phyloP scores from a whole-genome alignment of 2,329 filamentous ascomycete genomes.

The Sclerotinia subarctica region DNA sequence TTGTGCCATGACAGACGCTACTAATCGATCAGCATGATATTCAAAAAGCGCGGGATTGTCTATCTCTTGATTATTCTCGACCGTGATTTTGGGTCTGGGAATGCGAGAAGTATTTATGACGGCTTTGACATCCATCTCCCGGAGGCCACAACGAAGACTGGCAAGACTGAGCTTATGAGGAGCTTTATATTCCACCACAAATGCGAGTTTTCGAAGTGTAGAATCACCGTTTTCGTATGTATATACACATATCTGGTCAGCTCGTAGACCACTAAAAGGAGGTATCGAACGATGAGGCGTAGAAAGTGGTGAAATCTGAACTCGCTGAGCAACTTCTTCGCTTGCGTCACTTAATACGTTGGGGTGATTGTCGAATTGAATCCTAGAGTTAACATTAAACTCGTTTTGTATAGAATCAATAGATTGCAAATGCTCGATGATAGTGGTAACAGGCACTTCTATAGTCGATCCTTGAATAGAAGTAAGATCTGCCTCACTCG shows the following conservation, averaged over 20 bases:
- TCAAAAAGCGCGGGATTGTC: not conserved
- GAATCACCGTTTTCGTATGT: not conserved
- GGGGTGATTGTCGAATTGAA: not conserved
- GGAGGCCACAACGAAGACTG: not conserved
- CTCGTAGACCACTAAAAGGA: not conserved
- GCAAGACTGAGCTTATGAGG: conserved; percentile 8
- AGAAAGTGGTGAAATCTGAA: not conserved
- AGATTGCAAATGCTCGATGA: not conserved
- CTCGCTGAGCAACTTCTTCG: not conserved
- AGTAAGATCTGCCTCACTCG: not conserved
- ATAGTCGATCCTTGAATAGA: not conserved
- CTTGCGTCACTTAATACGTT: not conserved
- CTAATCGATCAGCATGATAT: not conserved
- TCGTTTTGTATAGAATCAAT: not conserved
- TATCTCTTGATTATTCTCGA: not conserved
- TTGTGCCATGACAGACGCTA: conserved; percentile 8
- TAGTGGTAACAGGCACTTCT: not conserved
- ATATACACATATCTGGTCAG: not conserved
- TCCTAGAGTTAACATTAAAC: not conserved
- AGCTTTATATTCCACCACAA: conserved; percentile 16
- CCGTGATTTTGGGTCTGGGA: not conserved
- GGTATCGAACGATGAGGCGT: not conserved
- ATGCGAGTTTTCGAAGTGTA: not conserved
- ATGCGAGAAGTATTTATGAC: not conserved
- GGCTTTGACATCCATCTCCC: conserved; percentile 5